Evolutionary conservation across 2,329 filamentous ascomycete genomes (phyloP).

Genomic region (Rasamsonia emersonii): DNA sequence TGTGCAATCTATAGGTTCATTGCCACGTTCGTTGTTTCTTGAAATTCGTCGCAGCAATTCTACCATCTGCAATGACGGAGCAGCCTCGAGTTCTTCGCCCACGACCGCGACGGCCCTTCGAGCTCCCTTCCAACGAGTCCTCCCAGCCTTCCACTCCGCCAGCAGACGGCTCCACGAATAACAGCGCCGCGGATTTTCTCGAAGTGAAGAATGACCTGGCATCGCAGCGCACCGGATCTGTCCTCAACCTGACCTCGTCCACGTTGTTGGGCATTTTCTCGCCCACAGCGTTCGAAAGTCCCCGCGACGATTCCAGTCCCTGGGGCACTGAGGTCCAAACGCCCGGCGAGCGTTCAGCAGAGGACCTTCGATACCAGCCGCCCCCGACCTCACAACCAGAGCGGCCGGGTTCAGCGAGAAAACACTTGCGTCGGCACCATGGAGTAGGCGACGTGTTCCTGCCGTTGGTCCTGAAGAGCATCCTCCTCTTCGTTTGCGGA

Average conservation of each 20-base stretch:
- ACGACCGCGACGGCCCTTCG: conserved; percentile 63
- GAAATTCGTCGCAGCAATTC: no score
- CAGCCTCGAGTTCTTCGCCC: conserved; percentile 56
- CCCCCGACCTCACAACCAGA: no score
- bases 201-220: conserved; percentile 25
- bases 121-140: conserved; percentile 41
- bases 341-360: conserved; percentile 11
- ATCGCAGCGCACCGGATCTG: conserved; percentile 63
- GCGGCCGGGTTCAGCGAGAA: no score
- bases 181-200: conserved; percentile 20
- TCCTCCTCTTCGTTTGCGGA: conserved; percentile 68
- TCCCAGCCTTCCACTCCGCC: conserved; percentile 35
- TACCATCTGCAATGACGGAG: conserved; percentile 20
- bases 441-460: conserved; percentile 39
- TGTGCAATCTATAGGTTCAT: no score
- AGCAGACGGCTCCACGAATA: conserved; percentile 23
- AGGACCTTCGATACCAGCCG: conserved; percentile 14
- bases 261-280: conserved; percentile 90
- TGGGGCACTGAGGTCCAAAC: conserved; percentile 67
- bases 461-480: conserved; percentile 49
- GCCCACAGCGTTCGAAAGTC: conserved; percentile 50
- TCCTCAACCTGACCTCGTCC: conserved; percentile 78
- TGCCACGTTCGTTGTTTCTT: no score
- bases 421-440: conserved; percentile 27
- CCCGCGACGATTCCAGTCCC: conserved; percentile 56